Base-by-base conservation (phyloP, 768 basidiomycete genomes). In the Butyriboletus loyo region DNA sequence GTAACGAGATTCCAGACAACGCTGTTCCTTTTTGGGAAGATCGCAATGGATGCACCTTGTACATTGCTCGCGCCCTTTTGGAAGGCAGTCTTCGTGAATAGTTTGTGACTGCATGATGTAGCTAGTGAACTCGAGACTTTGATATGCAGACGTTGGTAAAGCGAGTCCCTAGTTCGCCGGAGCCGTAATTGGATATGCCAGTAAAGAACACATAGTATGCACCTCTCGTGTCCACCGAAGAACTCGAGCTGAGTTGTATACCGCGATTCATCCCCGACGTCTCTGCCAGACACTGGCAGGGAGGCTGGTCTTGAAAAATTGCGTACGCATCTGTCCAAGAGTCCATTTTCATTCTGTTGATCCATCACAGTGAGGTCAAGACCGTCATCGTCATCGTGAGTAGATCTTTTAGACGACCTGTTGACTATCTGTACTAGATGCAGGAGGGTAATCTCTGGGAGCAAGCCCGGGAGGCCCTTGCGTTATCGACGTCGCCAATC, bases 401-500 rank as follows among this genome's bases (percentile, higher is more conserved):
- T 24, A 22, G 3, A 39, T 9, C 7, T 38, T 14, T 24, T 8
- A 5, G 22, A 39, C 7, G 24, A 17, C 25, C 14, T 25, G 14
- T 25, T 40, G 39, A 40, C 39, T n/a, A 10, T 15, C 3, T 21
- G 22, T 17, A 14, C 30, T 48, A 73, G 73, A 76, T 77, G 76
- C 49, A 60, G n/a, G 75, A 72, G 42, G 74, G 71, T 32, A 55
- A 49, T 19, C 65, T 73, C 15, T 78, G 77, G 77, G 39, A 49
- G 21, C 71, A 64, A 48, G 62, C 77, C 2, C 56, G 73, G 25
- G 75, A 74, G 34, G 76, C 77, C 2, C 67, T 78, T 21, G 74
- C 41, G 66, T 77, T 22, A 67, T 72, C 5, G 71, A 75, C 32
- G 56, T 72, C 4, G 70, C 73, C 22, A 68, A 64, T 27, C 55